Percentiles rank a stretch among this genome's conserved stretches.
These are phyloP conservation scores for Beauveria caledonica DNA, from an alignment of 2,329 filamentous ascomycete species.

Conservation along the genomic window DNA sequence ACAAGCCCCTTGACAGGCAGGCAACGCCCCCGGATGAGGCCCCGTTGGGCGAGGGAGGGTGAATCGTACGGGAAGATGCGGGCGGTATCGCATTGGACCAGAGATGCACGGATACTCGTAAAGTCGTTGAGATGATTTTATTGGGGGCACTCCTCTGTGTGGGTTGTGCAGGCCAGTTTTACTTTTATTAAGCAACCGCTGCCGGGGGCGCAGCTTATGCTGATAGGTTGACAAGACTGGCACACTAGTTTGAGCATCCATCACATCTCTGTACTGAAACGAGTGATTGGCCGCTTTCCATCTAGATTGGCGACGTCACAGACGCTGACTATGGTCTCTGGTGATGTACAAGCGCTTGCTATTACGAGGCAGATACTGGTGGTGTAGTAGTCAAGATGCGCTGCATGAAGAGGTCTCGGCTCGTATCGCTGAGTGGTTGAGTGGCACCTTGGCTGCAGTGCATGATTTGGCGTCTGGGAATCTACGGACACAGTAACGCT, in stretches of 20 bases:
- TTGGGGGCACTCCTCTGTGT: background rate
- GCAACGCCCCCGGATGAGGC: background rate
- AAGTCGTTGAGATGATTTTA: background rate
- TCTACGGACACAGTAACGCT: background rate
- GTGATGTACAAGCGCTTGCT: background rate
- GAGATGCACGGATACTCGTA: background rate
- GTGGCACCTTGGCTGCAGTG: background rate
- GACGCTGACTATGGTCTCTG: background rate
- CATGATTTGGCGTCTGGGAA: background rate
- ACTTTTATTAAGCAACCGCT: background rate
- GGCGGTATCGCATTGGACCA: background rate
- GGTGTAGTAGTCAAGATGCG: background rate
- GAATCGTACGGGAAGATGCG: background rate
- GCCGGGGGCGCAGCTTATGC: background rate
- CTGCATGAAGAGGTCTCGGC: background rate
- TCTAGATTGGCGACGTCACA: background rate
- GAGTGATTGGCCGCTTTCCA: background rate
- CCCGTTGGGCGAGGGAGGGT: background rate
- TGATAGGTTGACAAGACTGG: background rate
- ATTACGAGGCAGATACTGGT: background rate
- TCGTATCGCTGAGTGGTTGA: background rate
- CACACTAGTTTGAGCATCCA: too few relatives aligned
- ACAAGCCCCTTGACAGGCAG: background rate
- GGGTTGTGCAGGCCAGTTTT: background rate
- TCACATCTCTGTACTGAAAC: background rate